Evolutionary conservation across 2,329 filamentous ascomycete species (phyloP).

Genomic region (Aspergillus floridensis): DNA sequence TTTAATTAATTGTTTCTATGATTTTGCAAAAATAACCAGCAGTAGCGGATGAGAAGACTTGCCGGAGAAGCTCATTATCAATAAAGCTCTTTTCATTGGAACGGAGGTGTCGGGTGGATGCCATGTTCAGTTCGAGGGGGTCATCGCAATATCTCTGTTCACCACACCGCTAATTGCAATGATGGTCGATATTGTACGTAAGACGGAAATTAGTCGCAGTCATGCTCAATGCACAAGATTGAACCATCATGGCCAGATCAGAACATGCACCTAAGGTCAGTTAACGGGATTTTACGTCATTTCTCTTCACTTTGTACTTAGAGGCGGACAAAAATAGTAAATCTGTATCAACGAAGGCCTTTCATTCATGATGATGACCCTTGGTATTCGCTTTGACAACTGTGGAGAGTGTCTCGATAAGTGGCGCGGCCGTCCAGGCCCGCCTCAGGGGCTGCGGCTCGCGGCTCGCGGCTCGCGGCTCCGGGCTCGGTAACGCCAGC

Average conservation of each 20-base stretch:
- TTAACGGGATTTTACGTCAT: not conserved
- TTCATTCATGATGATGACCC: conserved; percentile 7
- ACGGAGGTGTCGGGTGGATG: too few species aligned
- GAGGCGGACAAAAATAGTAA: not conserved
- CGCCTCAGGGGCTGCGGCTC: conserved; percentile 31
- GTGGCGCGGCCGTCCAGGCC: conserved; percentile 23
- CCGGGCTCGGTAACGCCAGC: conserved; percentile 27
- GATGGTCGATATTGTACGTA: not conserved
- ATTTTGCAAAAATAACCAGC: too few species aligned
- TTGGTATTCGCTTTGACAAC: conserved; percentile 16
- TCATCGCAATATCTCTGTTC: not conserved
- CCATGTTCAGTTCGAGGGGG: not conserved
- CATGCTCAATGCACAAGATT: not conserved
- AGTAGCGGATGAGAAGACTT: not conserved
- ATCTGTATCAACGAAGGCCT: not conserved
- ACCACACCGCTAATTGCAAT: not conserved
- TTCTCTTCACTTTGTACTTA: not conserved
- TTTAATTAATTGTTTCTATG: too few species aligned
- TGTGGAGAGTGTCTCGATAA: conserved; percentile 22
- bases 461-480: conserved; percentile 6
- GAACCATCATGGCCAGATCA: too few species aligned
- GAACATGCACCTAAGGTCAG: not conserved
- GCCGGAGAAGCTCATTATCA: not conserved
- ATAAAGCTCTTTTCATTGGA: not conserved
- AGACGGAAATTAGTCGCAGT: not conserved